Evolutionary conservation across 495 filamentous ascomycete species (phyloP), one percentile per base, ranked within the genome.

Genomic region (Penicillium macrosclerotiorum): DNA sequence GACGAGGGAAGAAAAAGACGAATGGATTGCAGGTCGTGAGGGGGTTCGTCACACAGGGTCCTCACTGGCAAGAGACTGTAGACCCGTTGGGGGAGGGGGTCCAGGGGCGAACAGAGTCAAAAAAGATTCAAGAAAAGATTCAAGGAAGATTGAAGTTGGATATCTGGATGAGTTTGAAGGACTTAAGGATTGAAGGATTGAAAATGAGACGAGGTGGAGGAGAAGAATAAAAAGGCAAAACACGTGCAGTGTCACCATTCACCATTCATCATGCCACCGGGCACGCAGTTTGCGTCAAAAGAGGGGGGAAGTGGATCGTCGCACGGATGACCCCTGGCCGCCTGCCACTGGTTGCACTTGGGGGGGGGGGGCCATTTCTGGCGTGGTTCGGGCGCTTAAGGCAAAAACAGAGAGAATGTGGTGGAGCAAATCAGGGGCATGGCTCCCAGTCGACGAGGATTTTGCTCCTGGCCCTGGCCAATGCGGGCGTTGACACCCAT

Each of bases 381-480:
- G 51, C 47, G 60, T 59, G 65, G 55, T 54, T 65, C 57, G 51
- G 55, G 65, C 63, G 65, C 65, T 67, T 67, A 59, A 47, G 20
- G 37, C 39, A 45, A 55, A 63, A 33, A 27, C 31, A n/a, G n/a
- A n/a, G n/a, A n/a, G n/a, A n/a, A n/a, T n/a, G n/a, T n/a, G n/a
- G n/a, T n/a, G n/a, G n/a, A n/a, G n/a, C n/a, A n/a, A n/a, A n/a
- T n/a, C n/a, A n/a, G n/a, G n/a, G n/a, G n/a, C n/a, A n/a, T n/a
- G n/a, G n/a, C n/a, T n/a, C n/a, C n/a, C n/a, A n/a, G n/a, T n/a
- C n/a, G n/a, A n/a, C n/a, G n/a, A n/a, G n/a, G n/a, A n/a, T n/a
- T n/a, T n/a, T n/a, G n/a, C n/a, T n/a, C n/a, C n/a, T n/a, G n/a
- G n/a, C n/a, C n/a, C n/a, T n/a, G n/a, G n/a, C n/a, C n/a, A n/a